phyloP scores from a whole-genome alignment of 345 rosid species.

The Linum lewisii region DNA sequence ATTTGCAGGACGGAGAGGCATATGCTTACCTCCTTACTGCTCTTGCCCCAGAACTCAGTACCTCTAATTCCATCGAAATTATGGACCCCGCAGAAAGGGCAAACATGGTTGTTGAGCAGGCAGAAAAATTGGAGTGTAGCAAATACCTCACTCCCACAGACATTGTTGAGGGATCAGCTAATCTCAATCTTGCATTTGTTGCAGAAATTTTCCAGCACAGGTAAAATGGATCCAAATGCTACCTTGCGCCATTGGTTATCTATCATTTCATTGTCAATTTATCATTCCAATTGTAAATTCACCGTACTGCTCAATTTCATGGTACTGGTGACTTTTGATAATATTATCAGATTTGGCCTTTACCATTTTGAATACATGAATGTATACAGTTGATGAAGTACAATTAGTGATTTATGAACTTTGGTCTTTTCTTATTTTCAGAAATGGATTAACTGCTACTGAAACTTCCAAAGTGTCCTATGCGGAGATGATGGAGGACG shows the following conservation, averaged over 20 bases:
- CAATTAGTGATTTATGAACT: too few relatives aligned
- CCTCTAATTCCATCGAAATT: constrained; percentile 35
- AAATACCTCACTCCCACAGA: constrained; percentile 79
- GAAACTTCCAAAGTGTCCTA: constrained; percentile 56
- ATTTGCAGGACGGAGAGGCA: constrained; percentile 86
- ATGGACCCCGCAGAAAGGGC: constrained; percentile 74
- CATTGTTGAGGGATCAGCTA: constrained; percentile 90
- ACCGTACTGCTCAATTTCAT: too few relatives aligned
- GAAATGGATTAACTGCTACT: constrained; percentile 65
- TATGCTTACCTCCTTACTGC: constrained; percentile 88
- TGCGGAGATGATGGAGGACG: constrained; percentile 99
- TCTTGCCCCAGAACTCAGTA: constrained; percentile 82
- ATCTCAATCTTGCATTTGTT: constrained; percentile 95
- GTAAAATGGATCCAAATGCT: constrained; percentile 27
- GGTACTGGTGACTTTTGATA: too few relatives aligned
- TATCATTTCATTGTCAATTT: too few relatives aligned
- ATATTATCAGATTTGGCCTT: too few relatives aligned
- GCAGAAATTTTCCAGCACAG: constrained; percentile 93
- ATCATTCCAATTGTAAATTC: too few relatives aligned
- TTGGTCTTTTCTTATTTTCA: constrained; percentile 21
- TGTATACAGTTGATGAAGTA: too few relatives aligned
- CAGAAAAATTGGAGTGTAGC: constrained; percentile 93
- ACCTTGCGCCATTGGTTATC: constrained; percentile 1
- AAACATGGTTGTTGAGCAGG: constrained; percentile 71
- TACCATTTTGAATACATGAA: too few relatives aligned